Conservation (phyloP, 257 asterid genomes). For the Scutellaria barbata region DNA sequence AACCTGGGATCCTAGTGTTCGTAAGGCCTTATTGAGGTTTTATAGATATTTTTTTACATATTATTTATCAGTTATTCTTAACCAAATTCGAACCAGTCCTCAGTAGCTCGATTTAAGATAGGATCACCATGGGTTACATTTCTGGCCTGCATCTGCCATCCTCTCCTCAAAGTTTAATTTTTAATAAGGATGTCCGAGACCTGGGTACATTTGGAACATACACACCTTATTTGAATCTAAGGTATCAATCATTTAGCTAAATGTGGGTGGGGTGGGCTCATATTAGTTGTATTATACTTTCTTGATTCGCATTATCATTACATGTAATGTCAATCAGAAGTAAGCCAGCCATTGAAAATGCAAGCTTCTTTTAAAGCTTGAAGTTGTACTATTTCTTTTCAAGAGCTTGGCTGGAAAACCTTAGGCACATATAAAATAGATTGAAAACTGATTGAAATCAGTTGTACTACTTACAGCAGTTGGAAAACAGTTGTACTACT, state of each 20-base stretch:
- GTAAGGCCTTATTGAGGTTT: not conserved
- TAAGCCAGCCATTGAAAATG: not conserved
- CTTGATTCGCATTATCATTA: not conserved
- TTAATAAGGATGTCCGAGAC: not conserved
- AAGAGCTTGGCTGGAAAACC: not conserved
- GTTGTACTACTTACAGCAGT: not conserved
- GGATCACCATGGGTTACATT: not conserved
- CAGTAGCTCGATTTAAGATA: not conserved
- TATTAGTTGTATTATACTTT: not conserved
- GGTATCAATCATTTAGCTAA: slow-evolving; percentile 1
- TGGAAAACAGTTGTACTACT: no score
- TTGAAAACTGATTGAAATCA: no score
- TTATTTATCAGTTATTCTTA: not conserved
- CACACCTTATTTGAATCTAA: not conserved
- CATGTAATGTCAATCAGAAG: not conserved
- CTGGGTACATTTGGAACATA: slow-evolving; percentile 1
- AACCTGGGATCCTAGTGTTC: not conserved
- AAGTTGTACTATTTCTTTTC: not conserved
- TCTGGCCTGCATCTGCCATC: not conserved
- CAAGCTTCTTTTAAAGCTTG: not conserved
- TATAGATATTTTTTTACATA: not conserved
- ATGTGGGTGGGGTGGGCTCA: slow-evolving; percentile 15
- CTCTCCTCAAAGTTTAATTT: not conserved
- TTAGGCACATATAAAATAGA: not conserved
- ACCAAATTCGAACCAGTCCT: not conserved